Base-by-base conservation (phyloP, 2,329 filamentous ascomycete genomes). In the Coniochaeta ligniaria region DNA sequence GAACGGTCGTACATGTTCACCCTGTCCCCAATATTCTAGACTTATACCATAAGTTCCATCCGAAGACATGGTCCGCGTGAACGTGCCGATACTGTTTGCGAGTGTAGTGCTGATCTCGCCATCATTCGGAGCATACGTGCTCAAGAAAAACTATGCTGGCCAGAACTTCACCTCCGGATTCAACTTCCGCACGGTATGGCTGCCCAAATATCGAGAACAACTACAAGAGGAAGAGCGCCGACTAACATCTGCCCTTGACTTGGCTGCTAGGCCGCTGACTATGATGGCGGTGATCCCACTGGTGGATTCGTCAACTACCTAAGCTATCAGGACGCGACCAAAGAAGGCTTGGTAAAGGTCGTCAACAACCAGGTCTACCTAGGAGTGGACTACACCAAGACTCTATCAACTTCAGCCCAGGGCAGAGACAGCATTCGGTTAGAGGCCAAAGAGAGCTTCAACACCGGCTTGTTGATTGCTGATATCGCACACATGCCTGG, bases 401-500 rank as follows among this genome's bases (percentile, higher is more conserved):
- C 68, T 59, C 62, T 72, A 11, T 60, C 67, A 4, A 70, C 72
- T 6, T 66, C 71, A 9, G 76, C 75, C 57, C 62, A 64, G 38
- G 67, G 67, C 26, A 76, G 82, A 22, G 74, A 73, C 63, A 89
- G 86, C 65, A 83, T 92, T 33, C 81, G 89, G 38, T 70, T 92
- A 16, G 82, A 85, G 63, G 89, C 86, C 69, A 85, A 80, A 61
- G 78, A 80, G 56, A 70, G 73, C 8, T 92, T 88, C 75, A 83
- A 79, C 63, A 79, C 85, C 60, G 89, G 87, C 31, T 82, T 92
- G 31, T 82, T 92, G 67, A 83, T 92, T 47, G 78, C 87, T 50
- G 86, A 91, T 68, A 83, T 92, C 64, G 78, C 76, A 17, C 88
- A 92, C 67, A 85, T 92, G 75, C 89, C 89, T 35, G 78, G 76